Base-by-base conservation (phyloP, 208 protist genomes). In the Acanthamoeba rhysodes region DNA sequence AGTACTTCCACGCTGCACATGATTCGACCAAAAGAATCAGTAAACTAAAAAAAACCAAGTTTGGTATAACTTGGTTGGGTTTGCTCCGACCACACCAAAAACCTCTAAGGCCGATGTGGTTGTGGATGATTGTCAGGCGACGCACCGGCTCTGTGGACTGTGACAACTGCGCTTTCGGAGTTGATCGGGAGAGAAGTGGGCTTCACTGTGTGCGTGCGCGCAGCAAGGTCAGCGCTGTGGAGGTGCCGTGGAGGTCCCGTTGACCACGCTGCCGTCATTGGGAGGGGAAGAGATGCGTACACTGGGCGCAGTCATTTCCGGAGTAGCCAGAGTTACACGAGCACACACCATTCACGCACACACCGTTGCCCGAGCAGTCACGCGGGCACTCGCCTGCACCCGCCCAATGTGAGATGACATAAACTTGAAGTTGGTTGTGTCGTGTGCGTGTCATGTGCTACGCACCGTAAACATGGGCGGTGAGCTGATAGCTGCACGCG, bases 341-440 rank as follows among this genome's bases (percentile, higher is more conserved):
- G 55, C 80, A 90, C 22, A 66, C 50, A 24, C 80, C 80, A 62
- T 62, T 66, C 12, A 62, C n/a, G 34, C 80, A 90, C 12, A 66
- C 50, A 48, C 80, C 80, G 22, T 66, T 14, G 22, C 55, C 80
- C 7, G 80, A 90, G 80, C 80, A 90, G 34, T 90, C 24, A 8
- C 59, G 16, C 8, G 50, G 37, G 45, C 80, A 90, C 45, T 16
- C 27, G 45, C 16, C 78, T 87, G 78, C 48, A 5, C n/a, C 27
- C 37, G 37, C 22, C 9, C 41, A 87, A 55, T 87, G 37, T 41
- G 37, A 41, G 37, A 41, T 41, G 37, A 41, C 37, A 3, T 4
- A 3, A 41, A 41, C 37, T 41, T 41, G 37, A 41, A 41, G 37
- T 41, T 1, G 1, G 37, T 41, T 84, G 27, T 32, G 74, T 84